These are phyloP conservation scores for Cubamyces lactineus DNA, from an alignment of 768 basidiomycete species.

Conservation along the genomic window DNA sequence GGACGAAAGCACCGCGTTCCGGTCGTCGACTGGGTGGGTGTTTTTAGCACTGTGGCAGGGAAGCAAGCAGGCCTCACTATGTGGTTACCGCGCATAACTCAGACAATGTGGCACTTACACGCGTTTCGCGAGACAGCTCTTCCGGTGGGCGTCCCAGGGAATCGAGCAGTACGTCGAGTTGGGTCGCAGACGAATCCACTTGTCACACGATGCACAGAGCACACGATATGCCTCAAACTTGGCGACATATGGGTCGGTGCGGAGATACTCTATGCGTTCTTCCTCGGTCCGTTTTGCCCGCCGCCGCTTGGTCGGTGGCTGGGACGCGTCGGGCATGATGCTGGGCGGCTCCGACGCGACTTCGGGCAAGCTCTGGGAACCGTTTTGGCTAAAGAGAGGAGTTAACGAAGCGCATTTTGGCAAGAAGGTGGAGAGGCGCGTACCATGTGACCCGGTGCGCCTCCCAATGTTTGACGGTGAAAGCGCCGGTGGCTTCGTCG, in stretches of 20 bases:
- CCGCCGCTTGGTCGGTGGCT: slow-evolving; percentile 53
- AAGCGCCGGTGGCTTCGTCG: slow-evolving; percentile 62
- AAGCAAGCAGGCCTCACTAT: slow-evolving; percentile 6
- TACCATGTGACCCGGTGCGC: slow-evolving; percentile 66
- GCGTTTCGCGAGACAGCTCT: slow-evolving; percentile 81
- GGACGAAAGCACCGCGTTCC: slow-evolving; percentile 57
- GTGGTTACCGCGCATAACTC: background rate
- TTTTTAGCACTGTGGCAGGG: slow-evolving; percentile 24
- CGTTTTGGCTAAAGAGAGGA: slow-evolving; percentile 26
- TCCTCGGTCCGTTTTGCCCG: slow-evolving; percentile 79
- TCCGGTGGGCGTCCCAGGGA: slow-evolving; percentile 85
- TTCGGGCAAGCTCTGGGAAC: slow-evolving; percentile 19
- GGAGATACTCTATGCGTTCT: slow-evolving; percentile 70
- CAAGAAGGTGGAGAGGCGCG: slow-evolving; percentile 21
- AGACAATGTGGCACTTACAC: slow-evolving; percentile 47
- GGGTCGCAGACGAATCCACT: slow-evolving; percentile 84
- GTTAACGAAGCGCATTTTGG: background rate
- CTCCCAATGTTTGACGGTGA: slow-evolving; percentile 71
- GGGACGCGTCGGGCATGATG: slow-evolving; percentile 21
- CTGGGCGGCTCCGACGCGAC: slow-evolving; percentile 12
- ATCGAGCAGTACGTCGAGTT: slow-evolving; percentile 90
- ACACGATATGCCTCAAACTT: slow-evolving; percentile 81
- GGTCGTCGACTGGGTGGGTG: slow-evolving; percentile 58
- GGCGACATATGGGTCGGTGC: slow-evolving; percentile 76
- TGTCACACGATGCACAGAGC: slow-evolving; percentile 78